These are phyloP conservation scores for Gossypium thurberi DNA, from an alignment of 345 rosid genomes.

Conservation along the genomic window DNA sequence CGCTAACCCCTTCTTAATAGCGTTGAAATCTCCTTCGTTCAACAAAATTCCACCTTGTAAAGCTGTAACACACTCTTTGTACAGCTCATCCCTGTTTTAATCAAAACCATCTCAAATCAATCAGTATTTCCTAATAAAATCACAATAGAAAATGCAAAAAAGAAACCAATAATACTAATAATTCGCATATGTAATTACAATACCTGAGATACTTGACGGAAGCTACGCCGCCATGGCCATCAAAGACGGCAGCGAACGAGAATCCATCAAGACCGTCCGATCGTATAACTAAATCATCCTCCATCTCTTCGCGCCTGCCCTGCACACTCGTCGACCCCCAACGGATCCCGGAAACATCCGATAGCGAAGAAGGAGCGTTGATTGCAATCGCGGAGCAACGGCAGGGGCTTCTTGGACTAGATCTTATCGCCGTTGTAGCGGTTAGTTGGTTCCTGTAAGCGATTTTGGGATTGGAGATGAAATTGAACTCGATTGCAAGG, in stretches of 20 bases:
- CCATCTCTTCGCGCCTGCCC: constrained; percentile 91
- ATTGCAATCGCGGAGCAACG: constrained; percentile 76
- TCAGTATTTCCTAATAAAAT: background rate
- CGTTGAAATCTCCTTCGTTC: constrained; percentile 43
- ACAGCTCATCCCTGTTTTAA: constrained; percentile 67
- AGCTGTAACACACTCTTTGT: constrained; percentile 66
- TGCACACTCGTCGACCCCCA: constrained; percentile 72
- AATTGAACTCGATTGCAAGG: constrained; percentile 30
- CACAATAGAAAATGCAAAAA: background rate
- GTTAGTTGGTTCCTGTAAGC: constrained; percentile 17
- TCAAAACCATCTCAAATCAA: constrained; percentile 9
- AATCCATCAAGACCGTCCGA: constrained; percentile 69
- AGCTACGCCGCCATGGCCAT: constrained; percentile 82
- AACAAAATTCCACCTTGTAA: constrained; percentile 69
- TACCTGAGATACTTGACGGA: constrained; percentile 77
- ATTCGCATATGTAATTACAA: background rate
- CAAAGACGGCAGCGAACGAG: constrained; percentile 86
- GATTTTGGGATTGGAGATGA: constrained; percentile 17
- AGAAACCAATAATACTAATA: background rate
- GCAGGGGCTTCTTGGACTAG: constrained; percentile 24
- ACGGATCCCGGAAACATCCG: constrained; percentile 52
- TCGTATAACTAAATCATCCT: constrained; percentile 61
- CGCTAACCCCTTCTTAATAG: constrained; percentile 42
- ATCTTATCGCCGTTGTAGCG: constrained; percentile 7
- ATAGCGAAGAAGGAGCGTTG: constrained; percentile 59